Percentiles rank a stretch among this genome's conserved stretches.
Conservation (phyloP, 176 grass and related monocot species). For the Chrysopogon serrulatus region DNA sequence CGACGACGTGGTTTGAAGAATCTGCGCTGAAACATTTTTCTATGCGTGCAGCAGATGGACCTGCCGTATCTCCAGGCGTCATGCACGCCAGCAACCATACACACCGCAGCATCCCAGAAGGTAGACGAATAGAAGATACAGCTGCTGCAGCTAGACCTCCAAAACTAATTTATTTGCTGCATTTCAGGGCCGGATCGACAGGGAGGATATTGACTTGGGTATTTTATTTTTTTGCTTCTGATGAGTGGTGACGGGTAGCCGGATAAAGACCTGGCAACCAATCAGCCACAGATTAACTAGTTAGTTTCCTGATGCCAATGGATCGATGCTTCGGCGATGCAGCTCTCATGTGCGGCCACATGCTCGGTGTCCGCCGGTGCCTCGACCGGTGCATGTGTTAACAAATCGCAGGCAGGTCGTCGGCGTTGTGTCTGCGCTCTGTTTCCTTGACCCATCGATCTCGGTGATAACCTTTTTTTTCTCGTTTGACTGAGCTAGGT, state of each 20-base stretch:
- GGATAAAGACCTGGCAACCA: background rate
- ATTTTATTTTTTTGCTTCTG: background rate
- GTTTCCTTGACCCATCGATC: conserved; percentile 17
- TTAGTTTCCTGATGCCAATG: background rate
- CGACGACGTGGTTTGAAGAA: background rate
- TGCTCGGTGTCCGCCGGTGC: conserved; percentile 34
- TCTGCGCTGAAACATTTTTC: background rate
- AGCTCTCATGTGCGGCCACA: conserved; percentile 60
- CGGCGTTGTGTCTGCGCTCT: conserved; percentile 1
- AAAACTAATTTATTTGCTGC: background rate
- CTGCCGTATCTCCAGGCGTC: conserved; percentile 21
- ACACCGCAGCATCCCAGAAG: conserved; percentile 6
- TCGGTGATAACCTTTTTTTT: background rate
- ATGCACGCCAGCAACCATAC: conserved; percentile 17
- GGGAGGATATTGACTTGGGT: background rate
- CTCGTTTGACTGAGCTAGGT: conserved; percentile 17
- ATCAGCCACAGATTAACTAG: background rate
- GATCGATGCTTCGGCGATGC: conserved; percentile 22
- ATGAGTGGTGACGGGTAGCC: background rate
- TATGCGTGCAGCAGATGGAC: background rate
- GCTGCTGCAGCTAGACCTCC: background rate
- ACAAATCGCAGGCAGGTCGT: conserved; percentile 9
- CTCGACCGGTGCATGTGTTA: conserved; percentile 44
- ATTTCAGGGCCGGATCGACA: background rate
- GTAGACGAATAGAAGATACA: background rate